Evolutionary conservation across 306 rosid genomes (phyloP).

Genomic region (Alnus glutinosa): DNA sequence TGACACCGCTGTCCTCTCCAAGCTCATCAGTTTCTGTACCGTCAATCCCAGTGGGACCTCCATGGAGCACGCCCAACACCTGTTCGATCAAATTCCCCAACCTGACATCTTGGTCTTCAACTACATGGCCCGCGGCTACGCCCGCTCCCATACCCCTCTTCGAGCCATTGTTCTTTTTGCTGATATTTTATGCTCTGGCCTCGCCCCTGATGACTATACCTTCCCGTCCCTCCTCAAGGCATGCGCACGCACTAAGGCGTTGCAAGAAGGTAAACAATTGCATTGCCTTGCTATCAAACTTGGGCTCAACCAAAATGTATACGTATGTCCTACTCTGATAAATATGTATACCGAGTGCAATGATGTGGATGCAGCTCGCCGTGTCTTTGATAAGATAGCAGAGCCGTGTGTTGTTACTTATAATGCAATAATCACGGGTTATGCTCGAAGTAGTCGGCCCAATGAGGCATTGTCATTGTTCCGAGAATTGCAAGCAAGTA

Average conservation of each 20-base stretch:
- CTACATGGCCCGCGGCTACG: conserved; percentile 70
- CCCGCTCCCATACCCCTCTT: conserved; percentile 57
- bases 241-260: conserved; percentile 64
- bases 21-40: conserved; percentile 65
- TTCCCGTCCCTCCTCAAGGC: conserved; percentile 82
- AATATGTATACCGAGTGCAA: conserved; percentile 64
- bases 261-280: conserved; percentile 67
- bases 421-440: conserved; percentile 67
- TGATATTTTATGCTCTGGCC: conserved; percentile 33
- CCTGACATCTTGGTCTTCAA: conserved; percentile 66
- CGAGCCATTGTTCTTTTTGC: conserved; percentile 52
- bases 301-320: conserved; percentile 43
- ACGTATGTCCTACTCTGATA: conserved; percentile 68
- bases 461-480: conserved; percentile 82
- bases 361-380: conserved; percentile 56
- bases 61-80: conserved; percentile 59
- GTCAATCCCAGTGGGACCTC: conserved; percentile 37
- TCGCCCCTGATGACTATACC: conserved; percentile 73
- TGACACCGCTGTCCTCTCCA: conserved; percentile 43
- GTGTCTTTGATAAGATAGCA: conserved; percentile 60
- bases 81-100: conserved; percentile 64
- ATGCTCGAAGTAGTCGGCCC: conserved; percentile 61
- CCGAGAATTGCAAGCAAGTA: conserved; percentile 63
- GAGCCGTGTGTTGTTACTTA: conserved; percentile 70
- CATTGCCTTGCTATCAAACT: conserved; percentile 67